Evolutionary conservation across 2,329 filamentous ascomycete species (phyloP), one percentile per base, ranked within the genome.

Genomic region (Aspergillus aculeatinus): DNA sequence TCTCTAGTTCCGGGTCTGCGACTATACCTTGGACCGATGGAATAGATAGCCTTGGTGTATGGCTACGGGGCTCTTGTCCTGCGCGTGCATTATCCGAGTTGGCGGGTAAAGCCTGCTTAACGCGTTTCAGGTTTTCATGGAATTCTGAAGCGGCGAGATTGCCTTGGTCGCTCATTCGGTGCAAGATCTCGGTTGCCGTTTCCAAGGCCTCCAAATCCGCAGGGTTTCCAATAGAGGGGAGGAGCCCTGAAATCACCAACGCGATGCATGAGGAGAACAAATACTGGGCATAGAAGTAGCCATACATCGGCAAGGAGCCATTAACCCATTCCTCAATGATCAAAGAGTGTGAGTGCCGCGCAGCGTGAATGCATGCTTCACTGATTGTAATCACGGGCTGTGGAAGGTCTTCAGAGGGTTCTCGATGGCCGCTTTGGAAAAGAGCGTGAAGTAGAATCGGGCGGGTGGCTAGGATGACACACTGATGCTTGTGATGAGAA

Each of bases 391-490:
- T 64, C 2, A 72, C 63, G 5, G 70, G 68, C 16, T 71, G 70
- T 49, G 61, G 44, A 55, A 25, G 33, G 48, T 56, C 53, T 50
- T 57, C 35, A 2, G 55, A 47, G 14, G 58, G 50, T 51, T 65
- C 51, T 33, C 48, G 51, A 4, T 60, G 23, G 19, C 58, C 66
- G 31, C 55, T 55, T 55, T 69, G 67, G 21, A 68, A 67, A 3
- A 76, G 69, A 10, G 70, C 63, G 56, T 76, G 69, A 11, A 76
- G 66, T 16, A 76, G 60, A 12, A 75, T 71, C 2, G 74, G 71
- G n/a, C 73, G 67, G 12, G 72, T 76, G 1, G 74, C 69, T 35
- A 75, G 60, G 10, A 75, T 74, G 1, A 76, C 72, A 59, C 74
- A 77, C 68, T 70, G 23, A 5, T n/a, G 31, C n/a, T 35, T 25